Conservation (phyloP, 208 protist species). For the Naegleria fowleri region DNA sequence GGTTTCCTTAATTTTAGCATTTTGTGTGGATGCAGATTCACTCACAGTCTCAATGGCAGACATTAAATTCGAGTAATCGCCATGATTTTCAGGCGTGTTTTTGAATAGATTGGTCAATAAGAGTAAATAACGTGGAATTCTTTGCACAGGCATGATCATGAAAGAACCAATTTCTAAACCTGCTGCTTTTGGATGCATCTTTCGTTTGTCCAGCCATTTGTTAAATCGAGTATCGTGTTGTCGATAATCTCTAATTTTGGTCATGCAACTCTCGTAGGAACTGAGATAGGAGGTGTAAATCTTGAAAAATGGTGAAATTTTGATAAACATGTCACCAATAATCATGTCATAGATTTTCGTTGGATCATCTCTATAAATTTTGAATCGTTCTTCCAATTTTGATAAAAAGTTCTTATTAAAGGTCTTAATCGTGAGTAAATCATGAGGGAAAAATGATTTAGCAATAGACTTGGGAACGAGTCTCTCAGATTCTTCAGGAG, state of each 20-base stretch:
- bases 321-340: background rate
- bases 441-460: background rate
- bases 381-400: background rate
- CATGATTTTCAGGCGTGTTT: background rate
- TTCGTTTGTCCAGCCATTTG: background rate
- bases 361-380: background rate
- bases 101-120: background rate
- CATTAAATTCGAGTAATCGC: background rate
- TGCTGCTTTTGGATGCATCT: background rate
- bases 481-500: no score
- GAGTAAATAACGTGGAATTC: background rate
- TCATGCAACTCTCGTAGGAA: background rate
- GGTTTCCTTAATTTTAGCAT: background rate
- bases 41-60: background rate
- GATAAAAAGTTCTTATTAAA: conserved; percentile 15
- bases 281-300: background rate
- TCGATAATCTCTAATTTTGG: background rate
- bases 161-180: background rate
- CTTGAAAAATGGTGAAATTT: conserved; percentile 3
- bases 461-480: background rate
- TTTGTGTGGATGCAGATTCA: background rate
- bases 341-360: background rate
- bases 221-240: background rate
- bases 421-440: background rate
- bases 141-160: background rate